Evolutionary conservation across 805 yeast genomes (phyloP), one percentile per base, ranked within the genome.

Genomic region (Ogataea methanolica): DNA sequence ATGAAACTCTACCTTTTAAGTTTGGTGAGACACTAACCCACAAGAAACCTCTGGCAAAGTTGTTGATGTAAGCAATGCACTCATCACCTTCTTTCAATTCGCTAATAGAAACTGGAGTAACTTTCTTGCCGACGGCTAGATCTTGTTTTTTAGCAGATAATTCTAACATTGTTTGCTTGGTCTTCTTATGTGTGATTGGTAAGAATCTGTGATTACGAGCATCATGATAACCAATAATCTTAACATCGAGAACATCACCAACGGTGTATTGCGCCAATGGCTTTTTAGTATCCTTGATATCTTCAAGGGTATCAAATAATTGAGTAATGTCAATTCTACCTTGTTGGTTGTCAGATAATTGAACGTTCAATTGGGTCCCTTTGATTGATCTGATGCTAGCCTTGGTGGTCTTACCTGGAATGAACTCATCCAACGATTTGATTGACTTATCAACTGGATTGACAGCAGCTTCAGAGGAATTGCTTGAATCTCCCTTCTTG

Each of bases 311-410:
- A 45, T 79, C 81, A 65, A 78, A 85, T 36, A 85, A 69, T 65
- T 89, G 86, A 16, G 90, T 77, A 16, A 84, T 72, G 57, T 88
- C 96, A 49, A 91, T 68, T 62, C 95, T 79, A 36, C 96, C 97
- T 57, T 79, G 85, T 51, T 82, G 71, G 60, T 85, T 83, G 50
- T 85, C 94, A 45, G 94, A 90, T 41, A 90, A 70, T 43, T 76
- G 76, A 17, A 91, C 85, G 57, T 83, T 82, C 55, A 91, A 69
- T 67, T 88, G 94, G 6, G 88, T 80, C 33, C 78, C 80, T 61
- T 85, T 87, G 35, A 87, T 75, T 1, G 83, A 70, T 42, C 75
- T 82, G 46, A 91, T 68, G 16, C 62, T 60, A 36, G 84, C 92
- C 50, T 77, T 74, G 8, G 90, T 82, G 21, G 74, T 49, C 38